Conservation (phyloP, 1,139 yeast genomes). For the Petasospora fabianii region DNA sequence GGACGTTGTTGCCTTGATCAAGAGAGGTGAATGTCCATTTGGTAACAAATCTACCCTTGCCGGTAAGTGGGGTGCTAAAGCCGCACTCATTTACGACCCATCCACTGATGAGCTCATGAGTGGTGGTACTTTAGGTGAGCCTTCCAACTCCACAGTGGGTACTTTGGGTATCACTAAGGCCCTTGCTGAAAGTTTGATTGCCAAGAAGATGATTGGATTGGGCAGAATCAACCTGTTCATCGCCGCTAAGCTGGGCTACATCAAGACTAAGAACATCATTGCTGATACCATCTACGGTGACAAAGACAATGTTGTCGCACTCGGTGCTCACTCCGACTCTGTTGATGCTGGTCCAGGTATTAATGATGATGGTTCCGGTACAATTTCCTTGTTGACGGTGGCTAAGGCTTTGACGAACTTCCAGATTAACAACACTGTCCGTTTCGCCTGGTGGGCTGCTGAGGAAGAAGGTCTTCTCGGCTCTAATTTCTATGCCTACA, state of each 20-base stretch:
- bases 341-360: slow-evolving; percentile 92
- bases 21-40: slow-evolving; percentile 82
- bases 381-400: slow-evolving; percentile 78
- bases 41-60: slow-evolving; percentile 75
- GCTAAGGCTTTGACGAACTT: slow-evolving; percentile 75
- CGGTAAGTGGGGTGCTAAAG: slow-evolving; percentile 73
- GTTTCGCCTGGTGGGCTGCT: slow-evolving; percentile 98
- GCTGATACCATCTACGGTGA: slow-evolving; percentile 87
- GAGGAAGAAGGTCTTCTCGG: slow-evolving; percentile 96
- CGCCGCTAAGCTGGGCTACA: slow-evolving; percentile 63
- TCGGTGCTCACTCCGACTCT: slow-evolving; percentile 93
- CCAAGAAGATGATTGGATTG: slow-evolving; percentile 28
- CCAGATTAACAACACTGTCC: slow-evolving; percentile 78
- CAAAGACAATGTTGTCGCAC: slow-evolving; percentile 76
- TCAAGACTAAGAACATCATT: slow-evolving; percentile 70
- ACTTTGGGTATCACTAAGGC: slow-evolving; percentile 60
- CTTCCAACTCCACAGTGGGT: slow-evolving; percentile 65
- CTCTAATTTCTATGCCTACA: slow-evolving; percentile 69
- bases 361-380: slow-evolving; percentile 92
- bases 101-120: slow-evolving; percentile 46
- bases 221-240: slow-evolving; percentile 46
- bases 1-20: slow-evolving; percentile 56
- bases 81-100: slow-evolving; percentile 73
- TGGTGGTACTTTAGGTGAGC: slow-evolving; percentile 80
- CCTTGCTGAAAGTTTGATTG: slow-evolving; percentile 51